A percentile compares a stretch with the other conserved stretches of the same genome.
These are phyloP conservation scores for Coemansia sp. DNA, from an alignment of 192 early-diverging fungal genomes.

Conservation along the genomic window DNA sequence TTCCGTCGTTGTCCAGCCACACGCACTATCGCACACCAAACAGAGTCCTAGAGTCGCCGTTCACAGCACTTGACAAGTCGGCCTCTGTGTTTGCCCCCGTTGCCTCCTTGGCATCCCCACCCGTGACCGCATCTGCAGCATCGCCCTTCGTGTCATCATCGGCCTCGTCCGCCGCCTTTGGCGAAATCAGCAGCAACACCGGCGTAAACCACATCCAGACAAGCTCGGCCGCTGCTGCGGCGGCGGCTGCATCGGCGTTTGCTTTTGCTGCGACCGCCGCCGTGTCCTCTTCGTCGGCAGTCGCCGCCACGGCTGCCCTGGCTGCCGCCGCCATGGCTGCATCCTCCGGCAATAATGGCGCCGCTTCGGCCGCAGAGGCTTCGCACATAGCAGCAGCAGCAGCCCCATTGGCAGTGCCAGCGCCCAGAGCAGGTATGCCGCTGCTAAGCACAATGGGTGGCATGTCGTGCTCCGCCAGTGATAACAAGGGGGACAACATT, in stretches of 20 bases:
- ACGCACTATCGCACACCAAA: conserved; percentile 2
- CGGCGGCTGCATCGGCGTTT: conserved; percentile 39
- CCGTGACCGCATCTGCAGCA: neutral
- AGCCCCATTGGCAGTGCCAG: neutral
- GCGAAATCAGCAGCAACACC: neutral
- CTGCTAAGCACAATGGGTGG: conserved; percentile 18
- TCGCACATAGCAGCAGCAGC: neutral
- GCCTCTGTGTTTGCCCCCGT: too few species aligned
- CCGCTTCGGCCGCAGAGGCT: neutral
- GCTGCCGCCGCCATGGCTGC: conserved; percentile 15
- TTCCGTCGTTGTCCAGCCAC: conserved; percentile 1
- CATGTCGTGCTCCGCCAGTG: neutral
- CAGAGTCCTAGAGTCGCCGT: conserved; percentile 1
- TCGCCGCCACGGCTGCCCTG: conserved; percentile 5
- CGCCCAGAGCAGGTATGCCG: conserved; percentile 1
- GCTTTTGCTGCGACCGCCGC: conserved; percentile 17
- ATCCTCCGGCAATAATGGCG: neutral
- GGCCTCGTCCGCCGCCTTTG: neutral
- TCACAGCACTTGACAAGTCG: conserved; percentile 3
- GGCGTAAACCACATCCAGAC: too few species aligned
- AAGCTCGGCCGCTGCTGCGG: conserved; percentile 3
- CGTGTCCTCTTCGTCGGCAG: conserved; percentile 2
- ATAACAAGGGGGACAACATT: conserved; percentile 6
- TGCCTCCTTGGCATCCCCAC: too few species aligned
- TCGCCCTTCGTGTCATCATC: neutral